Evolutionary conservation across 2,329 filamentous ascomycete genomes (phyloP), one percentile per base, ranked within the genome.

Genomic region (Epichloe glyceriae): DNA sequence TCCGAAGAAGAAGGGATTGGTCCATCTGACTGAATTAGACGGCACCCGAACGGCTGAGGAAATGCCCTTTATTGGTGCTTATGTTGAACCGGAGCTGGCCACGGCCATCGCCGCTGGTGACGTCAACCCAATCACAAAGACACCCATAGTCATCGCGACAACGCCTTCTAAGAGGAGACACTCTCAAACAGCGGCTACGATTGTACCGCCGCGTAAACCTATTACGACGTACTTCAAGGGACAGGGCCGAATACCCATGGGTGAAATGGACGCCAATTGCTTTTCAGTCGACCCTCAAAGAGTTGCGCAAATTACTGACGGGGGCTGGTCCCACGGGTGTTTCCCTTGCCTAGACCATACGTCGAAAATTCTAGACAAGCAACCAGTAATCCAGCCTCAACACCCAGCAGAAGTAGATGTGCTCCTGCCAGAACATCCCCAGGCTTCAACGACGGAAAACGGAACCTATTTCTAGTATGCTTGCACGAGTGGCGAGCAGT

Each of bases 51-150:
- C 82, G 22, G 71, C 83, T 1, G 78, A 82, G 10, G 78, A 85
- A 41, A 83, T 95, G 75, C 78, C 85, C 1, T 97, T 85, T 60
- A 88, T 98, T 55, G 94, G 93, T 33, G 72, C 76, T 19, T 74
- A 80, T 57, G 78, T 95, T 43, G 81, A 86, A 34, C 70, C 83
- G 2, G 73, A 82, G 46, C 65, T 87, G 52, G 89, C 91, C 7
- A 73, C 74, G 47, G 82, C 80, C 5, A 83, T 98, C 52, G 88
- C 93, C 22, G 71, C 65, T 38, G 93, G 93, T 37, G 86, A 95
- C 57, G 67, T 96, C 44, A 85, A 97, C 64, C 93, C 93, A 2
- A 93, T 91, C 57, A 94, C 89, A 1, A 97, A 96, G 66, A 65
- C 82, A 53, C 76, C 74, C 19, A 78, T 82, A 19, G 48, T 68